These are phyloP conservation scores for Platanthera guangdongensis DNA, from an alignment of 106 monocot species.

Conservation along the genomic window DNA sequence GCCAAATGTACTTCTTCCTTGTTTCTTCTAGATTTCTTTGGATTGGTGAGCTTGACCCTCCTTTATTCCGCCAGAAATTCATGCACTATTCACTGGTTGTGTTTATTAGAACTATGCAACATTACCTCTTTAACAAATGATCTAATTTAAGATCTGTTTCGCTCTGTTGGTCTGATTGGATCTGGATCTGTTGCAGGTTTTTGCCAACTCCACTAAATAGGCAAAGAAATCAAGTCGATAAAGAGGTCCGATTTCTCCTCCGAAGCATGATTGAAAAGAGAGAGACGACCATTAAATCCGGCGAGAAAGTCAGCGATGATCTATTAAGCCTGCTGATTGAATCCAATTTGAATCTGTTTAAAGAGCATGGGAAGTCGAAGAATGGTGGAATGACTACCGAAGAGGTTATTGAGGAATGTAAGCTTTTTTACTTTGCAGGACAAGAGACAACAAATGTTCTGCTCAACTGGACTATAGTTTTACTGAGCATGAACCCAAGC, in stretches of 20 bases:
- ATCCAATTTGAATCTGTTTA: slow-evolving; percentile 21
- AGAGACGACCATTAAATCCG: slow-evolving; percentile 25
- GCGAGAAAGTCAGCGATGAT: slow-evolving; percentile 23
- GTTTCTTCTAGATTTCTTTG: too few relatives aligned
- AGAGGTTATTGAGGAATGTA: slow-evolving; percentile 70
- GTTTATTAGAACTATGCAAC: too few relatives aligned
- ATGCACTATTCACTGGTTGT: too few relatives aligned
- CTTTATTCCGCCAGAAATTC: too few relatives aligned
- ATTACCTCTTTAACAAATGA: too few relatives aligned
- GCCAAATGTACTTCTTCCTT: too few relatives aligned
- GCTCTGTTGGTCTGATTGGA: background rate
- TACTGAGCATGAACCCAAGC: slow-evolving; percentile 44
- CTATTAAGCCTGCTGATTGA: slow-evolving; percentile 49
- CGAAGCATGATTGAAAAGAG: slow-evolving; percentile 35
- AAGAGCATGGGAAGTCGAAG: slow-evolving; percentile 25
- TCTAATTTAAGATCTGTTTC: too few relatives aligned
- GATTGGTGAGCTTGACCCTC: too few relatives aligned
- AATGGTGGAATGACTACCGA: slow-evolving; percentile 32
- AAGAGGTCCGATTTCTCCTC: background rate
- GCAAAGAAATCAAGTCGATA: background rate
- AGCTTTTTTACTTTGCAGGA: slow-evolving; percentile 76
- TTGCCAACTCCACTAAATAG: slow-evolving; percentile 6
- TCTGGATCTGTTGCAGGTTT: background rate
- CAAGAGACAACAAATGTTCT: slow-evolving; percentile 49
- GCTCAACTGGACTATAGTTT: slow-evolving; percentile 64